A percentile compares a stretch with the other conserved stretches of the same genome.
Evolutionary conservation across 2,329 filamentous ascomycete genomes (phyloP).

Genomic region (Colletotrichum salicis): DNA sequence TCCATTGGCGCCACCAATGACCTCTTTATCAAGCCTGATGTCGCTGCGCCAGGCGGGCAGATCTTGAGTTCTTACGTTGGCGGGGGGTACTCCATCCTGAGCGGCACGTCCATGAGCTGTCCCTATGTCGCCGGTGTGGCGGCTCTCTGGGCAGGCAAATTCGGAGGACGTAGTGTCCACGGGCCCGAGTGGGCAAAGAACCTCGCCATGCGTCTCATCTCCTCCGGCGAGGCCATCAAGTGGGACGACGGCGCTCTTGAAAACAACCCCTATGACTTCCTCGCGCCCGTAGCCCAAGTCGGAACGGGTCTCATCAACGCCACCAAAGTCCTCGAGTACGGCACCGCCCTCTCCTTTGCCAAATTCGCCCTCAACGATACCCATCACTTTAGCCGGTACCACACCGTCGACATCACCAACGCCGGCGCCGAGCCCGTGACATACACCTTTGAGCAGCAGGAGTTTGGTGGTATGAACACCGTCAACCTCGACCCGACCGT

Average conservation of each 20-base stretch:
- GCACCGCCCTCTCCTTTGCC: slow-evolving; percentile 48
- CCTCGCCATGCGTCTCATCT: slow-evolving; percentile 47
- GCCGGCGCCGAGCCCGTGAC: slow-evolving; percentile 45
- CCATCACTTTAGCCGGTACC: slow-evolving; percentile 46
- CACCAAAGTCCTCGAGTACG: slow-evolving; percentile 52
- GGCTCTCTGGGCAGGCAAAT: slow-evolving; percentile 46
- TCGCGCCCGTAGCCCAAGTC: slow-evolving; percentile 49
- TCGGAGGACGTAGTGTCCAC: slow-evolving; percentile 50
- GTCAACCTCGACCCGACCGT: slow-evolving; percentile 11
- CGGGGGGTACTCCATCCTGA: slow-evolving; percentile 50
- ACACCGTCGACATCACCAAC: slow-evolving; percentile 48
- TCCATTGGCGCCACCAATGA: slow-evolving; percentile 54
- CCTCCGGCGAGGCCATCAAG: slow-evolving; percentile 45
- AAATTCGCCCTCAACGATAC: slow-evolving; percentile 58
- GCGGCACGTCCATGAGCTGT: slow-evolving; percentile 60
- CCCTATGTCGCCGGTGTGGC: slow-evolving; percentile 55
- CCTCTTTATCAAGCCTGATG: slow-evolving; percentile 50
- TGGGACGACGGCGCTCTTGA: slow-evolving; percentile 23
- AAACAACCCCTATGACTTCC: slow-evolving; percentile 34
- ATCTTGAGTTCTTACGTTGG: slow-evolving; percentile 54
- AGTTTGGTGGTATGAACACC: slow-evolving; percentile 40
- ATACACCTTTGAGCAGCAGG: slow-evolving; percentile 45
- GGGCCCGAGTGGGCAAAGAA: slow-evolving; percentile 44
- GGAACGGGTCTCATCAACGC: slow-evolving; percentile 55
- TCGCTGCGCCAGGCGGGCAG: slow-evolving; percentile 51